Evolutionary conservation across 1,284 basidiomycete species (phyloP), one percentile per base, ranked within the genome.

Genomic region (Papiliotrema nemorosa): DNA sequence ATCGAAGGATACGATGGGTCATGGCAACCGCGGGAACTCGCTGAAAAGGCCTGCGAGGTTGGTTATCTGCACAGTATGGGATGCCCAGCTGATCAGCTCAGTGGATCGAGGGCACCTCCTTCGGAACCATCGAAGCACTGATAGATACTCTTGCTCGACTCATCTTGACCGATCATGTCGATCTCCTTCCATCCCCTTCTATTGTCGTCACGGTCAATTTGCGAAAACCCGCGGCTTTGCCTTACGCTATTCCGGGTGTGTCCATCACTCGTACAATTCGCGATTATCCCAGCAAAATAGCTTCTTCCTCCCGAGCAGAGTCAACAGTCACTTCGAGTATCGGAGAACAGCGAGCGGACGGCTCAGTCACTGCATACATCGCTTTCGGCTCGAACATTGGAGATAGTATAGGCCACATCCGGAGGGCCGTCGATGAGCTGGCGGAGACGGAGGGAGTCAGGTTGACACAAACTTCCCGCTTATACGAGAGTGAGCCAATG

Each of bases 401-500:
- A 1, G 90, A 96, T 71, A 79, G 88, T 3, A 86, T 90, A 47
- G 79, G 79, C n/a, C 86, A 96, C 67, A 87, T 97, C 54, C 84
- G 89, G 60, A 74, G 78, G 25, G 90, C 90, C 0, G 76, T 92
- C 53, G 61, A 18, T 73, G 35, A 46, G 12, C 50, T 68, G 22
- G 41, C 52, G 31, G 35, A 6, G 20, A 5, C 48, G 4, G 54
- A 50, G 5, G 66, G 65, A 6, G 56, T 84, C 3, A 67, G 64
- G 14, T 76, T 93, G 14, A 74, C 87, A 24, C 80, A 89, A 59
- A 93, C 90, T 0, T 92, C 90, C 66, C 90, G 93, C 74, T 73
- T 98, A 75, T 98, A 98, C 70, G 87, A 97, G 74, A 93, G 87
- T 18, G 80, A 85, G 20, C 91, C 96, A 0, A 97, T 97, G 96